Evolutionary conservation across 2,329 filamentous ascomycete genomes (phyloP), one percentile per base, ranked within the genome.

Genomic region (Sarocladium oryzae): DNA sequence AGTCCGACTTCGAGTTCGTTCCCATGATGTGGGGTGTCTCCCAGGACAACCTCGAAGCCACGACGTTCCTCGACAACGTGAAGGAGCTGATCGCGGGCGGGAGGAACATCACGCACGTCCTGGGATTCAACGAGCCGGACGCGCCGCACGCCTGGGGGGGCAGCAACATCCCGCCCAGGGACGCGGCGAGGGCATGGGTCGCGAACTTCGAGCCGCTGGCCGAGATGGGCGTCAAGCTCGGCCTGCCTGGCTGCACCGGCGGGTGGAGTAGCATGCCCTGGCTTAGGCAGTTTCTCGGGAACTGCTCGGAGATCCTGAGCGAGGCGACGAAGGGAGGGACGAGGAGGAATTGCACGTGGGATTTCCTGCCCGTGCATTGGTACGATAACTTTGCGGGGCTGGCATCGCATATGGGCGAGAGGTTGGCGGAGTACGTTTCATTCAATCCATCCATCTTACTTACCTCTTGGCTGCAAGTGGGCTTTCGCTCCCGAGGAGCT

Each of bases 71-170:
- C 36, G 67, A 75, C 51, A 70, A 75, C 2, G 78, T 92, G 35
- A 76, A 73, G 58, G 56, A 58, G 1, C 72, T 84, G 49, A 74
- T 88, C 51, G 58, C 61, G 9, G 75, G 65, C 32, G 75, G 75
- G 5, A 65, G 69, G 56, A 82, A 84, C 56, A 81, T 91, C 60
- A 76, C 71, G 11, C 79, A 88, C 59, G 79, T 88, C 2, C 71
- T 92, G n/a, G 77, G 73, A 24, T 91, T 90, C 73, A 92, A 93
- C 66, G 88, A 93, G 63, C 88, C 88, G 0, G 86, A 92, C 61
- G 80, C 78, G 15, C 64, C 70, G 2, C 56, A 60, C 1, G 59
- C 62, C 1, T 75, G 71, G 8, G 85, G 85, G 36, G 88, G 88
- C 3, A 85, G 79, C 56, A 71, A 79, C 56, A 69, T 91, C 20